Percentiles rank a stretch among this genome's conserved stretches.
phyloP scores from a whole-genome alignment of 2,329 filamentous ascomycete species.

The Basipetospora chlamydospora region DNA sequence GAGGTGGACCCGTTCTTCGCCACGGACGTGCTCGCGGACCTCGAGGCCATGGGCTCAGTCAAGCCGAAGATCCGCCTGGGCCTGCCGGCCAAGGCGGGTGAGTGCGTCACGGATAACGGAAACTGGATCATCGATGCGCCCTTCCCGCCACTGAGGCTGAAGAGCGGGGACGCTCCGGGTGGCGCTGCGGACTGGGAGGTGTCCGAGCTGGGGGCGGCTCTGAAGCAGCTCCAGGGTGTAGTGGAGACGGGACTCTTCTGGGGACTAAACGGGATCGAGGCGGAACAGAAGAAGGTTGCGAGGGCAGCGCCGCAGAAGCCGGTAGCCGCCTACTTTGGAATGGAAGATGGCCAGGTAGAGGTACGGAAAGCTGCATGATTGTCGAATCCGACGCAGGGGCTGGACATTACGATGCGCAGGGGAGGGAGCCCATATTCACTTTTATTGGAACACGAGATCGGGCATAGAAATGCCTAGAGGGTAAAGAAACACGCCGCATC shows the following conservation, averaged over 20 bases:
- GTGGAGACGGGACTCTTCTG: constrained; percentile 86
- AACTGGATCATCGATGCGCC: constrained; percentile 84
- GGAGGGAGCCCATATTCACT: too few species aligned
- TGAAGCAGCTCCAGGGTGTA: constrained; percentile 63
- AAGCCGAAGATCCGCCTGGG: constrained; percentile 59
- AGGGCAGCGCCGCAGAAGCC: constrained; percentile 65
- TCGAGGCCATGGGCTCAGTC: constrained; percentile 58
- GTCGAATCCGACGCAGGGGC: too few species aligned
- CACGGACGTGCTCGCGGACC: constrained; percentile 57
- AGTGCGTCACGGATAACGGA: constrained; percentile 46
- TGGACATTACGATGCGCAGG: too few species aligned
- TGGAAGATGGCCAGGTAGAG: constrained; percentile 59
- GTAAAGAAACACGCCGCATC: too few species aligned
- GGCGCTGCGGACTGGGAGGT: constrained; percentile 35
- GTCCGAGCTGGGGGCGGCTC: constrained; percentile 47
- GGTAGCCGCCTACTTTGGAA: constrained; percentile 87
- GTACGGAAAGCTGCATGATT: constrained; percentile 18
- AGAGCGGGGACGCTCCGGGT: constrained; percentile 31
- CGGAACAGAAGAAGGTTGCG: constrained; percentile 33
- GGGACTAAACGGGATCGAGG: constrained; percentile 62
- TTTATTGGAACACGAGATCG: too few species aligned
- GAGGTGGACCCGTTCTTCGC: constrained; percentile 82
- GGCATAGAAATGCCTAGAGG: too few species aligned
- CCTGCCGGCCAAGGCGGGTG: constrained; percentile 63
- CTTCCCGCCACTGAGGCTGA: constrained; percentile 59